Conservation (phyloP, 345 rosid species). For the Euphorbia lathyris region DNA sequence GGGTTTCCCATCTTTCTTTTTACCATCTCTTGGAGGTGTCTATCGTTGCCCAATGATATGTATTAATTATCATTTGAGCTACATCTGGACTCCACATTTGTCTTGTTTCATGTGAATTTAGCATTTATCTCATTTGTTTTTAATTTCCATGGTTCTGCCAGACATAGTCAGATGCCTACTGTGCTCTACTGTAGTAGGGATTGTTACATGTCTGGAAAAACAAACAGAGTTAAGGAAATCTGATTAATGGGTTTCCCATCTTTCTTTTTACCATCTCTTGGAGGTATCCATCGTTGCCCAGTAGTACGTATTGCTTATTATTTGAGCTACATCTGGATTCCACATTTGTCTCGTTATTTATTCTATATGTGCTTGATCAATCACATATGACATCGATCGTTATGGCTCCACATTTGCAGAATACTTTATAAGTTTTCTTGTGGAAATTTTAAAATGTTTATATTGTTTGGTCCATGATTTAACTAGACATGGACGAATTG, state of each 20-base stretch:
- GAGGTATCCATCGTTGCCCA: conserved; percentile 34
- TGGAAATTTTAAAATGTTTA: not conserved
- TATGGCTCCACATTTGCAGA: not conserved
- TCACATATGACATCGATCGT: not conserved
- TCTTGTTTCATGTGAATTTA: not conserved
- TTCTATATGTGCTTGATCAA: not conserved
- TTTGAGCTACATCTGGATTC: conserved; percentile 26
- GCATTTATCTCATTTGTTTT: not conserved
- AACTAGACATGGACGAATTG: conserved; percentile 29
- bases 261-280: conserved; percentile 18
- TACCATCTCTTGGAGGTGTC: conserved; percentile 24
- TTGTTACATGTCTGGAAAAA: conserved; percentile 38
- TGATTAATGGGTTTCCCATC: conserved; percentile 23
- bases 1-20: conserved; percentile 22
- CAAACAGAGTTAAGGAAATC: conserved; percentile 16
- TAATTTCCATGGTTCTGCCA: conserved; percentile 7
- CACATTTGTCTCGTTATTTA: conserved; percentile 5
- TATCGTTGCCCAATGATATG: conserved; percentile 29
- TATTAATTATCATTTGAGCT: conserved; percentile 19
- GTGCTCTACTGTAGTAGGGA: conserved; percentile 14
- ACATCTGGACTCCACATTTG: conserved; percentile 24
- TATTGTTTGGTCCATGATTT: not conserved
- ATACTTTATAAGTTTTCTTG: not conserved
- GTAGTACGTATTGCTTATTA: conserved; percentile 9
- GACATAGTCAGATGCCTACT: conserved; percentile 28